A percentile compares a stretch with the other conserved stretches of the same genome.
Evolutionary conservation across 371 early-diverging fungal species (phyloP).

Genomic region (Mucor circinelloides): DNA sequence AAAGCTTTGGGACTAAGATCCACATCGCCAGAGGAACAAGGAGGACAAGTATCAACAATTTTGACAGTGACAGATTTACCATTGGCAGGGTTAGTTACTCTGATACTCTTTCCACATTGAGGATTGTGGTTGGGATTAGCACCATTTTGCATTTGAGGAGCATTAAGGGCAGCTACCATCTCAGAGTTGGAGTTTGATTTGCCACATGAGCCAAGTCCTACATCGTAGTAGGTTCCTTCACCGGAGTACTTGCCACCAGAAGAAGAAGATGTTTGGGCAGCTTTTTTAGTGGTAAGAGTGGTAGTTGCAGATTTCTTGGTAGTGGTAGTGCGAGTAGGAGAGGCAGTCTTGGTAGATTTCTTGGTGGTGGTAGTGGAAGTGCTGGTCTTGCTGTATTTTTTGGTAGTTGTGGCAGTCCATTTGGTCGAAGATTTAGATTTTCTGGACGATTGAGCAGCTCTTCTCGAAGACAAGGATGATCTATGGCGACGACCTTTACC

Average conservation of each 20-base stretch:
- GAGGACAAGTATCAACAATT: conserved; percentile 32
- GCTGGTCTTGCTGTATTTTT: neutral
- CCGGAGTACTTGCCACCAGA: conserved; percentile 22
- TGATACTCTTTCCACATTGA: conserved; percentile 12
- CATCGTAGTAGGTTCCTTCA: conserved; percentile 39
- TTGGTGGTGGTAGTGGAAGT: neutral
- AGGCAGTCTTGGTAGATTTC: neutral
- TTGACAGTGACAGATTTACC: conserved; percentile 35
- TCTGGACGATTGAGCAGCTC: neutral
- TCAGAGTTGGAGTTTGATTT: conserved; percentile 22
- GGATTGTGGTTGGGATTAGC: conserved; percentile 46
- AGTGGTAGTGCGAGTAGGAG: neutral
- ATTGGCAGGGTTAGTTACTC: conserved; percentile 30
- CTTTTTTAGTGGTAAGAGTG: neutral
- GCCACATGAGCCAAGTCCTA: conserved; percentile 43
- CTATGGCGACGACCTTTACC: neutral
- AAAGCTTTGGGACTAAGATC: conserved; percentile 54
- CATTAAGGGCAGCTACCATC: conserved; percentile 39
- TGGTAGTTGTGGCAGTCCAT: neutral
- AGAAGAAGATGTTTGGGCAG: neutral
- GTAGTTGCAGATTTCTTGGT: neutral
- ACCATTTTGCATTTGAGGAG: conserved; percentile 36
- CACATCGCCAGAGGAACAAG: conserved; percentile 21
- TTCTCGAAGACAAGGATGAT: neutral
- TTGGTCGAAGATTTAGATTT: neutral